Evolutionary conservation across 2,329 filamentous ascomycete genomes (phyloP).

Genomic region (Trichothecium roseum): DNA sequence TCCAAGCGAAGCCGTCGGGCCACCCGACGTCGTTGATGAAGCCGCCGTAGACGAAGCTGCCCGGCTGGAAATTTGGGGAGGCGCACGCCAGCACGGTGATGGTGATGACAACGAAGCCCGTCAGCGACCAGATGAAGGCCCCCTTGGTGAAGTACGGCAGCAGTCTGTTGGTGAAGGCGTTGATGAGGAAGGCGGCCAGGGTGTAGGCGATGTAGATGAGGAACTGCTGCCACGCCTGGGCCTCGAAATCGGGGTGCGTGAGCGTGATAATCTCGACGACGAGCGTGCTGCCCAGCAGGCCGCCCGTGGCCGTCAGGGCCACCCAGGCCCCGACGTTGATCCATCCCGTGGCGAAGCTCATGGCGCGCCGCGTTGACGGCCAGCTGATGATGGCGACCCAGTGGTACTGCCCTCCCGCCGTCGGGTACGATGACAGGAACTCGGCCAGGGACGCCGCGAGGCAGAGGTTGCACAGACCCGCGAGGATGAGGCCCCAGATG

Average conservation of each 20-base stretch:
- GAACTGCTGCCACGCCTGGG: slow-evolving; percentile 61
- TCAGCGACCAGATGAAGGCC: slow-evolving; percentile 61
- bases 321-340: slow-evolving; percentile 57
- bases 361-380: slow-evolving; percentile 21
- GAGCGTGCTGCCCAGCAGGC: slow-evolving; percentile 56
- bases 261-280: slow-evolving; percentile 55
- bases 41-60: slow-evolving; percentile 28
- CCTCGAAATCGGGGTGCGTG: slow-evolving; percentile 44
- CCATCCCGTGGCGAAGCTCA: slow-evolving; percentile 35
- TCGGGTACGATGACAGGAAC: slow-evolving; percentile 36
- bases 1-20: slow-evolving; percentile 35
- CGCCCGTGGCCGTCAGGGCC: slow-evolving; percentile 56
- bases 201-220: slow-evolving; percentile 60
- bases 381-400: slow-evolving; percentile 38
- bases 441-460: slow-evolving; percentile 46
- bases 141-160: slow-evolving; percentile 57
- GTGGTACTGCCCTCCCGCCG: slow-evolving; percentile 39
- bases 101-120: slow-evolving; percentile 58
- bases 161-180: slow-evolving; percentile 46
- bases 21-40: slow-evolving; percentile 35
- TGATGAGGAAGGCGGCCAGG: slow-evolving; percentile 49
- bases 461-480: slow-evolving; percentile 59
- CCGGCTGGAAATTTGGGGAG: slow-evolving; percentile 24
- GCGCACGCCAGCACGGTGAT: slow-evolving; percentile 59
- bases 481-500: slow-evolving; percentile 57